phyloP scores from a whole-genome alignment of 768 basidiomycete genomes.

The Tylopilus vinaceipallidus region DNA sequence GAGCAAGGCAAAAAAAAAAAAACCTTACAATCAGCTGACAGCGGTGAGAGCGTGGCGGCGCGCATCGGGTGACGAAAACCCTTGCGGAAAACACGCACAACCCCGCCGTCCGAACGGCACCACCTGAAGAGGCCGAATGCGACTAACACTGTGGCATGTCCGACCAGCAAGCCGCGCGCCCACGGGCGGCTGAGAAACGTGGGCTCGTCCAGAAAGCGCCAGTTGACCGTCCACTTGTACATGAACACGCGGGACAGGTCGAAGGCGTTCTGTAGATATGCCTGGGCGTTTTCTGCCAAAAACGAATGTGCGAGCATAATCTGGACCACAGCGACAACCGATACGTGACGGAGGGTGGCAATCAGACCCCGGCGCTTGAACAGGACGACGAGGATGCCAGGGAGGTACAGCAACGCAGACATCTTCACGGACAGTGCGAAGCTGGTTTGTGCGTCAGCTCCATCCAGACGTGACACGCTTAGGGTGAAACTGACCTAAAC shows the following conservation, averaged over 20 bases:
- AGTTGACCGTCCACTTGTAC: constrained; percentile 98
- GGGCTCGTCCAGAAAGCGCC: constrained; percentile 83
- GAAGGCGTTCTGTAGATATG: constrained; percentile 78
- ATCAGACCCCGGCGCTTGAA: constrained; percentile 70
- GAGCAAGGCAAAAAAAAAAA: neutral
- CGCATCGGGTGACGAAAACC: constrained; percentile 50
- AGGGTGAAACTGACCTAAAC: constrained; percentile 59
- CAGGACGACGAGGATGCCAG: constrained; percentile 79
- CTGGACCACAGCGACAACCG: constrained; percentile 43
- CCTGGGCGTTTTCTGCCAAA: constrained; percentile 52
- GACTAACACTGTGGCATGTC: constrained; percentile 59
- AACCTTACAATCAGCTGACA: constrained; percentile 65
- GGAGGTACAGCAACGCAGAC: constrained; percentile 88
- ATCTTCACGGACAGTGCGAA: constrained; percentile 89
- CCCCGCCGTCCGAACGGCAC: constrained; percentile 75
- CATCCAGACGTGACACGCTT: neutral
- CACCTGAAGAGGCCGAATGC: constrained; percentile 72
- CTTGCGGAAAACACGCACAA: constrained; percentile 48
- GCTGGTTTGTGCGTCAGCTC: constrained; percentile 8
- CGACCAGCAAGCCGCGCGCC: constrained; percentile 60
- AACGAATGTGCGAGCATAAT: constrained; percentile 68
- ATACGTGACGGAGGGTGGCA: constrained; percentile 48
- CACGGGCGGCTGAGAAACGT: constrained; percentile 66
- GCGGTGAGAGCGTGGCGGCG: constrained; percentile 44
- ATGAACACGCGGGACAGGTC: constrained; percentile 86